phyloP scores from a whole-genome alignment of 441 rosid species.

The Erodium moschatum region DNA sequence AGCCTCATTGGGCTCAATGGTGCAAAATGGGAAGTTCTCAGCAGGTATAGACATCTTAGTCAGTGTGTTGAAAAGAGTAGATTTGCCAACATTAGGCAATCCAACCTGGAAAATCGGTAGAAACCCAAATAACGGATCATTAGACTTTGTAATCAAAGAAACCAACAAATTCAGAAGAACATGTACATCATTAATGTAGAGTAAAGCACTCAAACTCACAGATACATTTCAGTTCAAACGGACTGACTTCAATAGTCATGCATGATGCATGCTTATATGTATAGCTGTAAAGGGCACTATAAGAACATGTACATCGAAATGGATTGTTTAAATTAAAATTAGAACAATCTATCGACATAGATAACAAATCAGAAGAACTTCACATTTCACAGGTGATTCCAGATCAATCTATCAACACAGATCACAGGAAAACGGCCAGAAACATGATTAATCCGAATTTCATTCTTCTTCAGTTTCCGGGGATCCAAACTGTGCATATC shows the following conservation, averaged over 20 bases:
- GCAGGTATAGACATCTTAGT: constrained; percentile 92
- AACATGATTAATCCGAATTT: neutral
- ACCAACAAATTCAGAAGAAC: neutral
- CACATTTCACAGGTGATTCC: neutral
- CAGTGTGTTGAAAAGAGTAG: constrained; percentile 90
- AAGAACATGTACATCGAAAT: neutral
- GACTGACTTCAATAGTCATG: neutral
- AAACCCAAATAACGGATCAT: no score
- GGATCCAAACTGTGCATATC: neutral
- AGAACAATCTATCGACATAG: neutral
- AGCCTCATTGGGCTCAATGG: constrained; percentile 98
- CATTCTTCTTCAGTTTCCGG: neutral
- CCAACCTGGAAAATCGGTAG: constrained; percentile 55
- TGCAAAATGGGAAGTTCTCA: constrained; percentile 96
- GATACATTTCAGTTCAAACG: neutral
- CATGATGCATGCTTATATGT: neutral
- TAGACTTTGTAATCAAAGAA: neutral
- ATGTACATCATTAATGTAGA: no score
- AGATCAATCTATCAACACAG: neutral
- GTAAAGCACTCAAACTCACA: neutral
- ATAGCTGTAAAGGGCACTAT: neutral
- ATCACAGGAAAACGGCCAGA: neutral
- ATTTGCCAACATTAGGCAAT: constrained; percentile 90
- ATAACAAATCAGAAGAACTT: neutral
- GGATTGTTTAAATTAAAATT: neutral